Evolutionary conservation across 768 basidiomycete genomes (phyloP).

Genomic region (Lyophyllum shimeji): DNA sequence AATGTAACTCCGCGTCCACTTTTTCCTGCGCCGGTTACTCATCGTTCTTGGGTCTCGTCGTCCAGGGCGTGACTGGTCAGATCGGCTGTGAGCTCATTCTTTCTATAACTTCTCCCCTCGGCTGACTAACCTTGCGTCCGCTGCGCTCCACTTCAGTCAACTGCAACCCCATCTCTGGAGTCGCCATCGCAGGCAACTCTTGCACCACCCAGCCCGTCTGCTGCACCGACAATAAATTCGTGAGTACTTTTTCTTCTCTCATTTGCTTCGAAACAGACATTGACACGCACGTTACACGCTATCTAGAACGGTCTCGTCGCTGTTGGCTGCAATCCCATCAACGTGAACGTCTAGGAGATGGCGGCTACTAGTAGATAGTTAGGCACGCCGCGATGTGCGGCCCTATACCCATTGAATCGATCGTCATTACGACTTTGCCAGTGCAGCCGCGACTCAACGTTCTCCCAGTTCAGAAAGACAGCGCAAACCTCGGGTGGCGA

Average conservation of each 20-base stretch:
- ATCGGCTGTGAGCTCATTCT: background rate
- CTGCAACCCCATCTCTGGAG: background rate
- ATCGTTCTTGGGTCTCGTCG: background rate
- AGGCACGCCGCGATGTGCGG: too few relatives aligned
- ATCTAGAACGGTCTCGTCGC: background rate
- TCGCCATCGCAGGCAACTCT: background rate
- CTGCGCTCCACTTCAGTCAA: background rate
- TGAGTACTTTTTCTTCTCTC: background rate
- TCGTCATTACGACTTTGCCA: too few relatives aligned
- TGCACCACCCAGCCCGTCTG: background rate
- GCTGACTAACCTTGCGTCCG: background rate
- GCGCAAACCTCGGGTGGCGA: too few relatives aligned
- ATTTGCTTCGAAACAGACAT: background rate
- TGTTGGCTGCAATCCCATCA: background rate
- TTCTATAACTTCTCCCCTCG: background rate
- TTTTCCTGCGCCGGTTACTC: background rate
- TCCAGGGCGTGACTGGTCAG: background rate
- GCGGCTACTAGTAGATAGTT: too few relatives aligned
- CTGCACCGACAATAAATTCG: background rate
- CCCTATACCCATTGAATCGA: too few relatives aligned
- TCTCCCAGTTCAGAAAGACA: too few relatives aligned
- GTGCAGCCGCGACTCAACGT: too few relatives aligned
- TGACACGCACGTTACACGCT: background rate
- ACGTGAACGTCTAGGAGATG: background rate
- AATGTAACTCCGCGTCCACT: background rate